Evolutionary conservation across 352 stramenopile species (phyloP).

Genomic region (Globisporangium acanthophoron): DNA sequence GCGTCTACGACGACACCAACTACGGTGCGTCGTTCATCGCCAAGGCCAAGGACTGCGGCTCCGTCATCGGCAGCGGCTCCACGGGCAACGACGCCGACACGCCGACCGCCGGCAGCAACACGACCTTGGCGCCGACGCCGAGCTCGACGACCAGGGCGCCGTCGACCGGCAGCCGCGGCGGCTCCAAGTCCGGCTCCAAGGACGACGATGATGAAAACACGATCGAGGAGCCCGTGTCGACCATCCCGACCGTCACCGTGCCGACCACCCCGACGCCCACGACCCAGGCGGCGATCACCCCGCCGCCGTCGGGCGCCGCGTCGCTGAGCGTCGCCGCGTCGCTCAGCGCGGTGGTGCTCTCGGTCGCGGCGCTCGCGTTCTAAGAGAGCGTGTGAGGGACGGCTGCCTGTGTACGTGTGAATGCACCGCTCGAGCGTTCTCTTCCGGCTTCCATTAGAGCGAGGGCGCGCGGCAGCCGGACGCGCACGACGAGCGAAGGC

Average conservation of each 20-base stretch:
- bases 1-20: constrained; percentile 64
- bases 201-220: constrained; percentile 5
- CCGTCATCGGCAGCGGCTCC: constrained; percentile 10
- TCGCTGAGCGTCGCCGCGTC: constrained; percentile 6
- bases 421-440: neutral
- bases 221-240: constrained; percentile 6
- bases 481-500: neutral
- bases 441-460: constrained; percentile 1
- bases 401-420: neutral
- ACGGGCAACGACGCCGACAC: constrained; percentile 1
- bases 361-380: constrained; percentile 9
- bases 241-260: constrained; percentile 11
- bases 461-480: no score
- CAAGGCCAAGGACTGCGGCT: constrained; percentile 44
- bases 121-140: constrained; percentile 11
- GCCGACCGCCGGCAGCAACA: constrained; percentile 3
- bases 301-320: constrained; percentile 5
- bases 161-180: neutral
- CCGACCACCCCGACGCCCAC: neutral
- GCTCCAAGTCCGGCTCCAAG: neutral
- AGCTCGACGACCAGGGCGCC: constrained; percentile 1
- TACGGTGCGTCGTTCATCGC: constrained; percentile 34
- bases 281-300: constrained; percentile 1
- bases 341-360: constrained; percentile 13
- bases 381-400: constrained; percentile 2